Percentiles rank a stretch among this genome's conserved stretches.
phyloP scores from a whole-genome alignment of 805 yeast species.

The Wickerhamiella cacticola region DNA sequence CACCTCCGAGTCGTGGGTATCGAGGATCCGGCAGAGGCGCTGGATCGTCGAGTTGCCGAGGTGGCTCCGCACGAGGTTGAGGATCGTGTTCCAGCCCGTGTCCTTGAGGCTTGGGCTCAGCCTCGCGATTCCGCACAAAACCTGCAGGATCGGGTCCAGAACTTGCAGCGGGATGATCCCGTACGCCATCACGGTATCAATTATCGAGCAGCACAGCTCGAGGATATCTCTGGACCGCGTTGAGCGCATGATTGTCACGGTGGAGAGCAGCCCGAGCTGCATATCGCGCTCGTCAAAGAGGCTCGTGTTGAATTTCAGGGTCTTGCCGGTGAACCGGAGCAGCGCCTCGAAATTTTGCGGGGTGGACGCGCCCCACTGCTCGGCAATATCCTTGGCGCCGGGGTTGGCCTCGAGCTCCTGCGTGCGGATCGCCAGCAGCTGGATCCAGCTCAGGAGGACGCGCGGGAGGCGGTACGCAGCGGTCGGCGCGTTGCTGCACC shows the following conservation, averaged over 20 bases:
- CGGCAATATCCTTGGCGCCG: conserved; percentile 21
- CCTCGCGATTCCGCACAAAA: conserved; percentile 37
- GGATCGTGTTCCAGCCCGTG: conserved; percentile 32
- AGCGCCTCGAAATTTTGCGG: conserved; percentile 26
- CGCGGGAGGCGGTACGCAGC: conserved; percentile 34
- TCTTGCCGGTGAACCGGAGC: conserved; percentile 33
- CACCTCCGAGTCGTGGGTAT: conserved; percentile 22
- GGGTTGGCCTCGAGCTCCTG: conserved; percentile 26
- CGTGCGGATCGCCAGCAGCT: conserved; percentile 24
- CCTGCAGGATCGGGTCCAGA: conserved; percentile 32
- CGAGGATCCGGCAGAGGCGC: conserved; percentile 27
- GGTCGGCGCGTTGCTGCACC: conserved; percentile 18
- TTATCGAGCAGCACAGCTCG: conserved; percentile 31
- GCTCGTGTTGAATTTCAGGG: conserved; percentile 39
- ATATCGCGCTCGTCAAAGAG: conserved; percentile 34
- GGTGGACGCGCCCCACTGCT: conserved; percentile 24
- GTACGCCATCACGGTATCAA: conserved; percentile 36
- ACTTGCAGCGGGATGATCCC: conserved; percentile 37
- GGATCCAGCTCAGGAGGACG: conserved; percentile 32
- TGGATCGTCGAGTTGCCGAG: conserved; percentile 30
- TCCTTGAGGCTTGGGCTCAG: conserved; percentile 31
- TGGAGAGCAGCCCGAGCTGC: conserved; percentile 28
- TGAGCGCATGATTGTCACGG: conserved; percentile 32
- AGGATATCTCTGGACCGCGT: conserved; percentile 33
- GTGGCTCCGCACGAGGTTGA: conserved; percentile 32